Evolutionary conservation across 2,329 filamentous ascomycete genomes (phyloP).

Genomic region (Nothopassalora personata): DNA sequence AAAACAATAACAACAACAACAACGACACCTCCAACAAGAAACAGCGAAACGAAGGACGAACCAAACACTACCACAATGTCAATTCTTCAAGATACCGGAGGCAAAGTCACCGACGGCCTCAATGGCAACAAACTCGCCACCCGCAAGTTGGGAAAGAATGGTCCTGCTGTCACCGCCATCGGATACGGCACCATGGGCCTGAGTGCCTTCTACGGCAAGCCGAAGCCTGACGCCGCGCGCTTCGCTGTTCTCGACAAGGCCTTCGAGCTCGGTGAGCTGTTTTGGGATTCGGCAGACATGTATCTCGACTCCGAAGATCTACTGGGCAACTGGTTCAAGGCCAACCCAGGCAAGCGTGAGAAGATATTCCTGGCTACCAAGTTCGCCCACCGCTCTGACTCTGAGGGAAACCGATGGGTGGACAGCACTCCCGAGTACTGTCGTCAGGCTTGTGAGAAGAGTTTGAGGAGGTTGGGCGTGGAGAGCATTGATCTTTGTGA

Average conservation of each 20-base stretch:
- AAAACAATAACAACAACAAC: not conserved
- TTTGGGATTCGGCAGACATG: conserved; percentile 47
- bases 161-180: conserved; percentile 47
- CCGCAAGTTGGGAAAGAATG: conserved; percentile 48
- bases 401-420: conserved; percentile 34
- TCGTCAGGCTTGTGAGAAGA: conserved; percentile 36
- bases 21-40: not conserved
- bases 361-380: conserved; percentile 51
- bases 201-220: conserved; percentile 43
- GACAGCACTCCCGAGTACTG: conserved; percentile 39
- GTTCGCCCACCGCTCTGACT: conserved; percentile 42
- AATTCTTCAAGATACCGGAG: conserved; percentile 19
- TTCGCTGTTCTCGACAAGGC: conserved; percentile 49
- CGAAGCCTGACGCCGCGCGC: conserved; percentile 47
- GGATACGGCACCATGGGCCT: conserved; percentile 51
- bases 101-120: conserved; percentile 21
- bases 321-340: conserved; percentile 37
- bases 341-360: conserved; percentile 44
- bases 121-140: conserved; percentile 35
- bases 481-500: conserved; percentile 38
- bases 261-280: conserved; percentile 46
- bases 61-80: conserved; percentile 2
- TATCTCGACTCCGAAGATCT: conserved; percentile 42
- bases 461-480: conserved; percentile 38
- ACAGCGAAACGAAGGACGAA: not conserved